A percentile compares a stretch with the other conserved stretches of the same genome.
These are phyloP conservation scores for Stephania japonica DNA, from an alignment of 164 flowering plant species.

Conservation along the genomic window DNA sequence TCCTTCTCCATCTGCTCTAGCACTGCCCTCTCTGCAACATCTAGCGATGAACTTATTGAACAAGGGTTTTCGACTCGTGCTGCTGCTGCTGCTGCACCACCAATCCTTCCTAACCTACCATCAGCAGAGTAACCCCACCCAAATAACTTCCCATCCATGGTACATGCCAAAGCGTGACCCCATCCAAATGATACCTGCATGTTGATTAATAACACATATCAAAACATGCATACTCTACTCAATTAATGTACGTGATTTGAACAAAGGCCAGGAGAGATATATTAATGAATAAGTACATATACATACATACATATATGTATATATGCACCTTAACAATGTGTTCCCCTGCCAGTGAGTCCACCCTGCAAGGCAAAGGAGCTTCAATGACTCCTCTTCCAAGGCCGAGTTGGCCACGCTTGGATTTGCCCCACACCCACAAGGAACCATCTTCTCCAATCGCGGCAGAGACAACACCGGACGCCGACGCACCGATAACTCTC, in stretches of 20 bases:
- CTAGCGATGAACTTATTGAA: constrained; percentile 28
- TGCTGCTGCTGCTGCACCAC: constrained; percentile 16
- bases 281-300: too few species aligned
- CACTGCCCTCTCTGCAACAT: constrained; percentile 59
- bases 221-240: too few species aligned
- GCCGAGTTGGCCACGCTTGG: constrained; percentile 94
- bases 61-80: too few species aligned
- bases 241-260: too few species aligned
- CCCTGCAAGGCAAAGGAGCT: constrained; percentile 54
- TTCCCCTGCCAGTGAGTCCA: constrained; percentile 66
- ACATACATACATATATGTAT: too few species aligned
- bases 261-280: too few species aligned
- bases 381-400: constrained; percentile 64
- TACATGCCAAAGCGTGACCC: constrained; percentile 84
- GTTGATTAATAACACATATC: too few species aligned
- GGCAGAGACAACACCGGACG: constrained; percentile 80
- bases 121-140: constrained; percentile 94
- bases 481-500: constrained; percentile 58
- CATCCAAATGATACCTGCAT: constrained; percentile 92
- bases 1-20: constrained; percentile 67
- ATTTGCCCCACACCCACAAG: constrained; percentile 94
- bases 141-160: constrained; percentile 66
- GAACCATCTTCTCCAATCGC: constrained; percentile 87
- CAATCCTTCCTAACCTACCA: constrained; percentile 72
- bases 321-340: constrained; percentile 70